Evolutionary conservation across 768 basidiomycete species (phyloP).

Genomic region (Pholiota microspora): DNA sequence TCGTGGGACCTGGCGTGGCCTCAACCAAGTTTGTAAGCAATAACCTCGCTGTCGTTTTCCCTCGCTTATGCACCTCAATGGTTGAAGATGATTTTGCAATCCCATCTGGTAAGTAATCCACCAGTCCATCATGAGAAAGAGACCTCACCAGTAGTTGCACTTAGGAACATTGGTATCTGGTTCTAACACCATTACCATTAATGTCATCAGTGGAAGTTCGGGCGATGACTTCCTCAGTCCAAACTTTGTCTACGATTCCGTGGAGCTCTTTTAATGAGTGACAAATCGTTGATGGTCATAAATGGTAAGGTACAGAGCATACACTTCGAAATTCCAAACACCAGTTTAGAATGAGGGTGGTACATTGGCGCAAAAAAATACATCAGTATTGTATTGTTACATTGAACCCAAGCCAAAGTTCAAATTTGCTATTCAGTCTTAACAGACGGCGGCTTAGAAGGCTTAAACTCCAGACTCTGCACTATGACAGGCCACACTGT

Average conservation of each 20-base stretch:
- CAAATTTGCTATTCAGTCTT: neutral
- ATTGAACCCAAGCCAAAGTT: neutral
- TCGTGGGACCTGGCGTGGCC: constrained; percentile 49
- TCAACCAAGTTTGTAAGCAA: constrained; percentile 41
- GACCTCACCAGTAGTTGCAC: neutral
- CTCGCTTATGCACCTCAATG: neutral
- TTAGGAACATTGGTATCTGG: constrained; percentile 35
- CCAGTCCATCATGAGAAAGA: neutral
- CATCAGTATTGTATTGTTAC: neutral
- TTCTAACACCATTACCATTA: constrained; percentile 41
- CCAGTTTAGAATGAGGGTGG: neutral
- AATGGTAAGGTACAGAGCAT: neutral
- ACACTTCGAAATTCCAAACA: constrained; percentile 3
- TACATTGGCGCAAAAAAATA: neutral
- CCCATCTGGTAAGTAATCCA: constrained; percentile 31
- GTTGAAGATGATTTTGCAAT: constrained; percentile 38
- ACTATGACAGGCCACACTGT: constrained; percentile 70
- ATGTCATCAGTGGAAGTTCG: constrained; percentile 41
- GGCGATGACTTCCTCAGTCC: constrained; percentile 44
- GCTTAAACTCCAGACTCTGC: constrained; percentile 59
- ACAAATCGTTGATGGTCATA: neutral
- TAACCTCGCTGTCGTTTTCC: neutral
- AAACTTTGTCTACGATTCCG: constrained; percentile 43
- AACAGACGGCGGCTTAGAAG: constrained; percentile 21
- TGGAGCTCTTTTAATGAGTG: constrained; percentile 32